These are phyloP conservation scores for Russula lepida DNA, from an alignment of 768 basidiomycete genomes.

Conservation along the genomic window DNA sequence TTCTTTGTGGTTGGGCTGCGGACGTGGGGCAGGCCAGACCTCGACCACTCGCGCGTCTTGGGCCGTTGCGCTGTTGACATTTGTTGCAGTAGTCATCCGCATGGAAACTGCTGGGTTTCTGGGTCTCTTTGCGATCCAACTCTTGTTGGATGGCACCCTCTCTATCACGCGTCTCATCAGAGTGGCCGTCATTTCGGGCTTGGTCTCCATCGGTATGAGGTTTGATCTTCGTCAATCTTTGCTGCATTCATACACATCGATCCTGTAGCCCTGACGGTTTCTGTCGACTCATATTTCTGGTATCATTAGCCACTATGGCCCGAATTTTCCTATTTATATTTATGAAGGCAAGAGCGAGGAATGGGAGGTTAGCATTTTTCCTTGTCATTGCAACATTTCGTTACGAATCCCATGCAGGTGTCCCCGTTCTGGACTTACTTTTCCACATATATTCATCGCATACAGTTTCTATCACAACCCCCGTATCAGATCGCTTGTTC, in stretches of 20 bases:
- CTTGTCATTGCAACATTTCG: neutral
- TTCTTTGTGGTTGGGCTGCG: slow-evolving; percentile 43
- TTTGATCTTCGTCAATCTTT: neutral
- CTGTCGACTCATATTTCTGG: slow-evolving; percentile 88
- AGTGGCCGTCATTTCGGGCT: slow-evolving; percentile 42
- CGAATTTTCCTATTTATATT: slow-evolving; percentile 79
- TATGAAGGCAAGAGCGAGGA: slow-evolving; percentile 75
- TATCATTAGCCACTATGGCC: slow-evolving; percentile 69
- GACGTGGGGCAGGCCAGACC: slow-evolving; percentile 33
- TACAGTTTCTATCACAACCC: slow-evolving; percentile 43
- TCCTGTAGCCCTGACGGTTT: slow-evolving; percentile 45
- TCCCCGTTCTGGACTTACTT: slow-evolving; percentile 68
- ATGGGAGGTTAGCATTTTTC: slow-evolving; percentile 71
- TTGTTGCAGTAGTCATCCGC: slow-evolving; percentile 64
- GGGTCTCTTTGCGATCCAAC: slow-evolving; percentile 49
- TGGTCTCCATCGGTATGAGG: slow-evolving; percentile 44
- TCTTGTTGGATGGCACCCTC: slow-evolving; percentile 36
- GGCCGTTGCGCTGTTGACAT: slow-evolving; percentile 55
- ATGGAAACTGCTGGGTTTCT: slow-evolving; percentile 70
- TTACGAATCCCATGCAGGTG: slow-evolving; percentile 34
- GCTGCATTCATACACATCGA: neutral
- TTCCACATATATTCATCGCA: slow-evolving; percentile 46
- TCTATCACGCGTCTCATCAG: slow-evolving; percentile 37
- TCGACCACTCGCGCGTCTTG: slow-evolving; percentile 29
- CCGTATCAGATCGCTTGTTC: slow-evolving; percentile 42